A percentile compares a stretch with the other conserved stretches of the same genome.
phyloP scores from a whole-genome alignment of 192 early-diverging fungal genomes.

The Gryganskiella cystojenkinii region DNA sequence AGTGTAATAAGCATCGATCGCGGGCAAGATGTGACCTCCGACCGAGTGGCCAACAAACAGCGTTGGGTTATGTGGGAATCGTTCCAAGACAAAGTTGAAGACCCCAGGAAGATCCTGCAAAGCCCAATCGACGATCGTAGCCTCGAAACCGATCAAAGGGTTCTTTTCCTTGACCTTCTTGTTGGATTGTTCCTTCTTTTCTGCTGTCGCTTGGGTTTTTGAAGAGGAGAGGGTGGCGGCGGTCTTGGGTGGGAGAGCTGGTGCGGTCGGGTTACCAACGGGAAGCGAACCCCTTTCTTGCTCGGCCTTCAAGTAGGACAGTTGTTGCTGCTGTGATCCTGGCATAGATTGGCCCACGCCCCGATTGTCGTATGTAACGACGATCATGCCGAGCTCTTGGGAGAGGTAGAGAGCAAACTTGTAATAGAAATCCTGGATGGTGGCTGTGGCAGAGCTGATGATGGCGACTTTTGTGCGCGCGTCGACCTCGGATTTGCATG shows the following conservation, averaged over 20 bases:
- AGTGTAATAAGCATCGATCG: constrained; percentile 42
- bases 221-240: neutral
- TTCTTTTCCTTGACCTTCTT: constrained; percentile 27
- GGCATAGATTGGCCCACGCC: constrained; percentile 50
- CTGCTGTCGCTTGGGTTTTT: neutral
- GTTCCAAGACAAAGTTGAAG: constrained; percentile 35
- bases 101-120: constrained; percentile 42
- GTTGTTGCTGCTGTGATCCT: constrained; percentile 15
- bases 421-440: constrained; percentile 48
- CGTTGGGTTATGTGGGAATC: constrained; percentile 35
- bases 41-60: constrained; percentile 44
- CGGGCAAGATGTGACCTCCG: constrained; percentile 37
- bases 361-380: constrained; percentile 43
- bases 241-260: constrained; percentile 24
- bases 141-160: constrained; percentile 48
- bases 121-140: constrained; percentile 45
- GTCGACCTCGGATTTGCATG: constrained; percentile 14
- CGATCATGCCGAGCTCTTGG: constrained; percentile 45
- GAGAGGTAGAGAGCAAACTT: constrained; percentile 49
- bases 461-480: constrained; percentile 37
- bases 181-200: neutral
- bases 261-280: neutral
- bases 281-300: constrained; percentile 7
- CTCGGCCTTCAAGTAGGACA: constrained; percentile 28
- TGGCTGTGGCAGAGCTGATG: constrained; percentile 45